A percentile compares a stretch with the other conserved stretches of the same genome.
These are phyloP conservation scores for Vickermania ingenoplastis DNA, from an alignment of 208 protist species.

Conservation along the genomic window DNA sequence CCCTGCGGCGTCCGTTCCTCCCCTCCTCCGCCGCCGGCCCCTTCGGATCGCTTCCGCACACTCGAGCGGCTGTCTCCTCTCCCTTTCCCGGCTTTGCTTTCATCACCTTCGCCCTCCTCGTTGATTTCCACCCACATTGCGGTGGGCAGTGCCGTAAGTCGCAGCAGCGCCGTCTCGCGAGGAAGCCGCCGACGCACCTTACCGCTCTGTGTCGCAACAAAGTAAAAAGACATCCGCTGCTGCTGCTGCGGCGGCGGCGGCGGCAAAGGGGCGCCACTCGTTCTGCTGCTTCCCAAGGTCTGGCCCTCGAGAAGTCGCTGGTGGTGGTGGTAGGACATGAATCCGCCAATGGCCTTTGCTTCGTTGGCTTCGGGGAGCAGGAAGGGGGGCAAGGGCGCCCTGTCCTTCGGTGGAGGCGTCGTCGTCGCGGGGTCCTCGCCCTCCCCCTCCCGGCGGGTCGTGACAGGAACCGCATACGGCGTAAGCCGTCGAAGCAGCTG, in stretches of 20 bases:
- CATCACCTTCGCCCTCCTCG: conserved; percentile 38
- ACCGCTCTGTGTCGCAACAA: conserved; percentile 73
- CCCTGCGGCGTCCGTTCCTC: neutral
- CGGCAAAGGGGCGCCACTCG: too few relatives aligned
- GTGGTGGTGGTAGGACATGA: neutral
- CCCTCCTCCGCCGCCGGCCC: neutral
- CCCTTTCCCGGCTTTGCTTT: conserved; percentile 1
- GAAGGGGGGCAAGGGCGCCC: neutral
- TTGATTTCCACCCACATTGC: conserved; percentile 65
- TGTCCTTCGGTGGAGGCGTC: neutral
- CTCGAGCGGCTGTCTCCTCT: neutral
- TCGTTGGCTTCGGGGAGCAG: neutral
- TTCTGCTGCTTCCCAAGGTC: too few relatives aligned
- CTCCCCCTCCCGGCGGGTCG: too few relatives aligned
- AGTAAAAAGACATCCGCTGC: conserved; percentile 17
- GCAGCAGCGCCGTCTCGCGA: conserved; percentile 36
- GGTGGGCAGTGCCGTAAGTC: conserved; percentile 40
- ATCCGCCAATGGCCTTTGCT: neutral
- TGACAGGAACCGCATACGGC: too few relatives aligned
- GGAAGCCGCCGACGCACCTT: conserved; percentile 54
- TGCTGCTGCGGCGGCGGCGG: neutral
- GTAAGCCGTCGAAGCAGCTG: neutral
- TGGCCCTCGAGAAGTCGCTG: too few relatives aligned
- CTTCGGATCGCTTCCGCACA: neutral
- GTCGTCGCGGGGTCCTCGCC: neutral